Base-by-base conservation (phyloP, 2,329 filamentous ascomycete species). In the Epicoccum sorghinum region DNA sequence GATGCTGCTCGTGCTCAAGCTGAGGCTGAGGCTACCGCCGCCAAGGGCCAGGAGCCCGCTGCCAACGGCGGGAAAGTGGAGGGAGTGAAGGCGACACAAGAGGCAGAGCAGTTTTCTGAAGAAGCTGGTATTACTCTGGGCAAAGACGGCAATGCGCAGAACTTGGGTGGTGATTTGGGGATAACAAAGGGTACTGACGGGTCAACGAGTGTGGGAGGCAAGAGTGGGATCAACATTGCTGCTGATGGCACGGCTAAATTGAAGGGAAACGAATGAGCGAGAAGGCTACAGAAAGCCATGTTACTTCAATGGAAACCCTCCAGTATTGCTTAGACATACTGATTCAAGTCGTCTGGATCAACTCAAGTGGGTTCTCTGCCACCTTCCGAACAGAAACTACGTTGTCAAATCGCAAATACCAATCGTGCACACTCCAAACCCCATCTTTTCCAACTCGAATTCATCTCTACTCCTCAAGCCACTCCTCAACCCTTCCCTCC, bases 101-200 rank as follows among this genome's bases (percentile, higher is more conserved):
- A 72, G 42, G 65, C 70, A 4, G 70, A 69, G 44, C 57, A 57
- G 40, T 71, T 72, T 49, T 62, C 67, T 2, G 67, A 72, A 14
- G 63, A 63, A 25, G 60, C 57, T 37, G 68, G 66, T 8, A 69
- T 72, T 38, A 67, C 64, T 0, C 51, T 71, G 13, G 64, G 61
- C 35, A 24, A 55, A 14, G 37, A 55, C 23, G 70, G 70, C 1
- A 65, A 61, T 43, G 61, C 70, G 7, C 56, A 59, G 22, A 72
- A 71, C 29, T 46, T 66, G n/a, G 70, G 69, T 7, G 70, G 70
- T 9, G 67, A 71, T 25, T 38, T 72, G 51, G 70, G 70, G 1
- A 71, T 72, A 38, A 72, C 69, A 2, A 61, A 70, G 47, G 69
- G 69, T 2, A 61, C 55, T 14, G 69, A 71, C 58, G 68, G 70